Base-by-base conservation (phyloP, 345 rosid genomes). In the Conringia planisiliqua region DNA sequence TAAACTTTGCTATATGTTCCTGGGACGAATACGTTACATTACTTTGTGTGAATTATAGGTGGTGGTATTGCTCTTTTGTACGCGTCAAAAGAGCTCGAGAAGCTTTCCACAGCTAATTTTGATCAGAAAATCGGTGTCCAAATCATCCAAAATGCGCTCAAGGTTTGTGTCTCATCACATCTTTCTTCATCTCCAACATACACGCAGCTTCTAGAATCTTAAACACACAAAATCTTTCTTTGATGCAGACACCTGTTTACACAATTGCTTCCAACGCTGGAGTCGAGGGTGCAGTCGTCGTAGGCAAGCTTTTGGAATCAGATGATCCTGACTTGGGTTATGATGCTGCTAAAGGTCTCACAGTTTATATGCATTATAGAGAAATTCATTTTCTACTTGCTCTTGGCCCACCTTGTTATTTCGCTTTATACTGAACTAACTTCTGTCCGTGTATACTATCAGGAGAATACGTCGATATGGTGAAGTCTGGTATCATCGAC, bases 51-150 rank as follows among this genome's bases (percentile, higher is more conserved):
- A 10, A 32, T 32, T 74, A 29, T 68, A 94, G 97, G 99, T 65
- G 99, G 99, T 58, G 99, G 99, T 63, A 93, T 87, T 43, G 98
- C 98, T 60, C 94, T 96, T 77, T 86, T 96, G 59, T 90, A 89
- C 72, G 99, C 99, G 9, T 75, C 97, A 2, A 92, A 87, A 79
- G 94, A 86, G 72, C 85, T 95, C 80, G 99, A 90, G 61, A 92
- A 87, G 78, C 80, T 96, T 78, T 85, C 80, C 27, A 96, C 95
- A 10, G 93, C 96, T 50, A 89, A 92, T 80, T 27, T 95, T 47
- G 99, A 95, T 79, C 99, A 92, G 86, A 95, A 89, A 72, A 88
- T 95, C 8, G 99, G 99, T 69, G 97, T 92, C 56, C 98, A 95
- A 75, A 89, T 95, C 20, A 95, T 95, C 70, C 99, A 95, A 78